Conservation (phyloP, 1,139 yeast species). For the Entelexis paramagnoliae region DNA sequence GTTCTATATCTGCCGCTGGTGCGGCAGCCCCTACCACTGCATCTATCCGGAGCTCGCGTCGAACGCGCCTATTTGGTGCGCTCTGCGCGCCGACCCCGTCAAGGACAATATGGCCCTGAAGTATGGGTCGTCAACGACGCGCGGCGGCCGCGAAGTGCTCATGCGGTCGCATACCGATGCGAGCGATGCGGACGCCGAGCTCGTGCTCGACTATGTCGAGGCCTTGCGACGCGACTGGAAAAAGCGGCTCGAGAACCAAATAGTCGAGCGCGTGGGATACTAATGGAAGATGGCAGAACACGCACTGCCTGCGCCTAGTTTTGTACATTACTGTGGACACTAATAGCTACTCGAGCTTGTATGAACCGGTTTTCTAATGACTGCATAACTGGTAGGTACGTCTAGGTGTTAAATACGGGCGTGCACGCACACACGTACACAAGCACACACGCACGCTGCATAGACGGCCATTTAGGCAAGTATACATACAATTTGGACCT, state of each 20-base stretch:
- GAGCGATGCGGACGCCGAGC: constrained; percentile 54
- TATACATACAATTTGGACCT: too few relatives aligned
- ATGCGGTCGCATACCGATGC: constrained; percentile 39
- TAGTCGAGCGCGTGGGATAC: constrained; percentile 34
- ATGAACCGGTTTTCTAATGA: too few relatives aligned
- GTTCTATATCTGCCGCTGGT: constrained; percentile 70
- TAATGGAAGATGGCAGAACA: neutral
- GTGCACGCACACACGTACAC: too few relatives aligned
- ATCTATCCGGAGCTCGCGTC: constrained; percentile 85
- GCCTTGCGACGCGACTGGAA: constrained; percentile 54
- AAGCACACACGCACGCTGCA: too few relatives aligned
- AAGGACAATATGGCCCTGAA: constrained; percentile 45
- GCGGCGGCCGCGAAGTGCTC: constrained; percentile 56
- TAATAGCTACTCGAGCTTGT: too few relatives aligned
- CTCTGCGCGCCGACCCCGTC: constrained; percentile 39
- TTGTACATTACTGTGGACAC: too few relatives aligned
- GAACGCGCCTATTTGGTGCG: constrained; percentile 62
- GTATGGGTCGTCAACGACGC: constrained; percentile 62
- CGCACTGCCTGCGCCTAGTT: neutral
- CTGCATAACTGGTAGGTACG: too few relatives aligned
- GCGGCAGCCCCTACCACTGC: constrained; percentile 83
- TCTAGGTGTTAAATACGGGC: too few relatives aligned
- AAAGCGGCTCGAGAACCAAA: constrained; percentile 58
- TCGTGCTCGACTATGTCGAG: constrained; percentile 53
- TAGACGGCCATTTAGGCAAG: too few relatives aligned